Evolutionary conservation across 2,329 filamentous ascomycete genomes (phyloP).

Genomic region (Arthroderma uncinatum): DNA sequence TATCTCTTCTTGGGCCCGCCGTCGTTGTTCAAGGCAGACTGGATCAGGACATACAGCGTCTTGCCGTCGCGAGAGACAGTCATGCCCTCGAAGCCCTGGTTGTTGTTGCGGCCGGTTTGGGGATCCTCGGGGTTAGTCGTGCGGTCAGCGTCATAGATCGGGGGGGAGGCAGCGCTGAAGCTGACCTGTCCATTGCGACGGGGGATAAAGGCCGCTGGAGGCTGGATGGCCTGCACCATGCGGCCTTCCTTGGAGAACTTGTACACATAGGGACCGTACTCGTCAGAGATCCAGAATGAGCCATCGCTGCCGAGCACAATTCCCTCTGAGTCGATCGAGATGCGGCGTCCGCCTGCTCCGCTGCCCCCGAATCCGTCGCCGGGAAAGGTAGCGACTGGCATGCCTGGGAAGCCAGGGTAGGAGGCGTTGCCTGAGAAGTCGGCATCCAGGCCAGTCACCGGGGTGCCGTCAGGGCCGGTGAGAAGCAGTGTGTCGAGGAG

Average conservation of each 20-base stretch:
- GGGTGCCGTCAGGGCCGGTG: constrained; percentile 50
- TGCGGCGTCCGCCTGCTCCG: constrained; percentile 48
- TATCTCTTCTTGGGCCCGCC: constrained; percentile 46
- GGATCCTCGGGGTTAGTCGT: constrained; percentile 46
- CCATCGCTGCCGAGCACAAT: constrained; percentile 50
- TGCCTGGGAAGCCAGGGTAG: constrained; percentile 48
- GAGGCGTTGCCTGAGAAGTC: constrained; percentile 43
- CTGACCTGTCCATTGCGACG: constrained; percentile 49
- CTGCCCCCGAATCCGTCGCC: constrained; percentile 57
- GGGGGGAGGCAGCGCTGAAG: constrained; percentile 55
- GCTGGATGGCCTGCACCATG: constrained; percentile 53
- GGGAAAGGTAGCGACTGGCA: constrained; percentile 52
- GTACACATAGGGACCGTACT: constrained; percentile 62
- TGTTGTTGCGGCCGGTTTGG: constrained; percentile 54
- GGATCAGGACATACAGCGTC: constrained; percentile 53
- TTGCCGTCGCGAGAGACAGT: constrained; percentile 53
- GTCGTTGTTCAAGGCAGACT: constrained; percentile 54
- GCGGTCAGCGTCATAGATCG: constrained; percentile 45
- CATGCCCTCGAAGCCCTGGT: constrained; percentile 64
- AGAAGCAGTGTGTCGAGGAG: constrained; percentile 57
- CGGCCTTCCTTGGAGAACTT: constrained; percentile 48
- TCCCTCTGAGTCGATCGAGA: constrained; percentile 56
- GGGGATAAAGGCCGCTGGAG: constrained; percentile 54
- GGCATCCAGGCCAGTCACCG: constrained; percentile 54
- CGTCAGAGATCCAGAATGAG: constrained; percentile 58